phyloP scores from a whole-genome alignment of 2,329 filamentous ascomycete species.

The Sphaerostilbella broomeana region DNA sequence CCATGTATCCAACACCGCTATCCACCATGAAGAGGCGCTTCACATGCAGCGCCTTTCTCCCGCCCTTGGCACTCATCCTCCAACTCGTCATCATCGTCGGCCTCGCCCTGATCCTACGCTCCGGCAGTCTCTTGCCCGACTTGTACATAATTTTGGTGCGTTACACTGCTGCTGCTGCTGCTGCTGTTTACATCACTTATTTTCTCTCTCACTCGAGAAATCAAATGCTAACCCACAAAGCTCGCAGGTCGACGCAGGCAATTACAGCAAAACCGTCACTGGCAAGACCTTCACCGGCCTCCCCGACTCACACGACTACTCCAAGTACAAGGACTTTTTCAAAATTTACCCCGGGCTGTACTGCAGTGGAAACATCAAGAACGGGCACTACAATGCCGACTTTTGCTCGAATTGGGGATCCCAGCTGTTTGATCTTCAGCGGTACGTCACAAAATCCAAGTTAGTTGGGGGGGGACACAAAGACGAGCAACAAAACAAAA shows the following conservation, averaged over 20 bases:
- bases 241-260: constrained; percentile 8
- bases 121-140: neutral
- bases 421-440: neutral
- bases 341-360: constrained; percentile 6
- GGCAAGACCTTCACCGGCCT: constrained; percentile 4
- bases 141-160: neutral
- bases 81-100: neutral
- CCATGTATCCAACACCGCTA: neutral
- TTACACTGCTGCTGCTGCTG: too few relatives aligned
- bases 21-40: neutral
- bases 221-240: too few relatives aligned
- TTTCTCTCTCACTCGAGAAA: too few relatives aligned
- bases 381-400: neutral
- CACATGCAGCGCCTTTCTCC: neutral
- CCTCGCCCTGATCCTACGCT: neutral
- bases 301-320: constrained; percentile 10
- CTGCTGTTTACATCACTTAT: neutral
- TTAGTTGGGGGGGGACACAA: too few relatives aligned
- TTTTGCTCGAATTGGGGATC: neutral
- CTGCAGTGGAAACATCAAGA: constrained; percentile 7
- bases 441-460: neutral
- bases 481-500: neutral
- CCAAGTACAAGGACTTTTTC: constrained; percentile 12
- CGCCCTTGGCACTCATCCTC: neutral
- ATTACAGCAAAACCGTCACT: constrained; percentile 1